phyloP scores from a whole-genome alignment of 2,329 filamentous ascomycete species.

The Ceratocystis cubensis region DNA sequence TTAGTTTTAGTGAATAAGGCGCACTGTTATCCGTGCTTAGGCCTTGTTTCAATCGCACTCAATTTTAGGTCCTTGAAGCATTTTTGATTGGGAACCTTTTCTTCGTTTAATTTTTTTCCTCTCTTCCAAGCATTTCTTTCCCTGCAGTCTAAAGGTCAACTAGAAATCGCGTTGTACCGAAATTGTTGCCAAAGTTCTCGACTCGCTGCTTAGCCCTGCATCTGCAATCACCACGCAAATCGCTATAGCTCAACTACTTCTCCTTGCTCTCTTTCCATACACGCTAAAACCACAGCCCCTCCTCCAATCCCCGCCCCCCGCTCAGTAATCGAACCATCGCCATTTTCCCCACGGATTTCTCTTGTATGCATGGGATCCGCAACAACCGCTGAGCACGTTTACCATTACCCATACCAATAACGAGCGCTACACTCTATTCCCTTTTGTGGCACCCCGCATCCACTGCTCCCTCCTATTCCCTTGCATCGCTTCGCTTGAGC shows the following conservation, averaged over 20 bases:
- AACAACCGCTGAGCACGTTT: not conserved
- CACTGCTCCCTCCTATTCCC: not conserved
- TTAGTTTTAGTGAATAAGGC: not conserved
- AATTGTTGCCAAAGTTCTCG: not conserved
- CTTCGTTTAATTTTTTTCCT: not conserved
- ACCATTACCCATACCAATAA: not conserved
- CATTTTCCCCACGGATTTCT: not conserved
- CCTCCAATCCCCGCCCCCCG: not conserved
- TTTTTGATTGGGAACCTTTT: not conserved
- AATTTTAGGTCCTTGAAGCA: not conserved
- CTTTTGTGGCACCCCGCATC: not conserved
- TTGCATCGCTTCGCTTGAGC: not conserved
- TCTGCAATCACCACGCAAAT: not conserved
- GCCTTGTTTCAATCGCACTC: not conserved
- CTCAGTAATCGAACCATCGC: not conserved
- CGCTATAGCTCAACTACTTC: not conserved
- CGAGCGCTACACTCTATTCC: not conserved
- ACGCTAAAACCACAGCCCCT: not conserved
- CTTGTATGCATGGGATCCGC: not conserved
- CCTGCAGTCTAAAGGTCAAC: too few species aligned
- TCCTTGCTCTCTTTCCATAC: not conserved
- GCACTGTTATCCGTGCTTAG: not conserved
- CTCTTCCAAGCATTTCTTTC: not conserved
- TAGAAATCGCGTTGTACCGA: not conserved
- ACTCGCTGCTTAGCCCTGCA: not conserved